Percentiles rank a stretch among this genome's conserved stretches.
These are phyloP conservation scores for Pichia cephalocereana DNA, from an alignment of 805 yeast species.

Conservation along the genomic window DNA sequence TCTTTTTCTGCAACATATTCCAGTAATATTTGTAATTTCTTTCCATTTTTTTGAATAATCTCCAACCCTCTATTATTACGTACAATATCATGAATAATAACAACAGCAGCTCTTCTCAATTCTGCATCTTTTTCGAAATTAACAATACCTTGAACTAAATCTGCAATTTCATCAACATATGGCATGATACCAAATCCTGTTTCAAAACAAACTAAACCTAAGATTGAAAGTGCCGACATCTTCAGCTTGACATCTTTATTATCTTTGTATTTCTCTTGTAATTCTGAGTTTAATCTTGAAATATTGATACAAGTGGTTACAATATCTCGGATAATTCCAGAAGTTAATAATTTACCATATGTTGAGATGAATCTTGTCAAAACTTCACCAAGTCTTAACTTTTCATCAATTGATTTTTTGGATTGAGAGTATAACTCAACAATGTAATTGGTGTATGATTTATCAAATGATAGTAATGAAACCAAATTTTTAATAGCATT, in stretches of 20 bases:
- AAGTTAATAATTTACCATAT: slow-evolving; percentile 37
- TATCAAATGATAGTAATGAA: slow-evolving; percentile 39
- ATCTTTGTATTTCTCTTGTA: not conserved
- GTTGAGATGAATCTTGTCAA: slow-evolving; percentile 47
- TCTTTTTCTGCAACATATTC: slow-evolving; percentile 40
- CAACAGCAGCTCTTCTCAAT: slow-evolving; percentile 68
- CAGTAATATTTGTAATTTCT: slow-evolving; percentile 33
- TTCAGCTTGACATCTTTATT: slow-evolving; percentile 50
- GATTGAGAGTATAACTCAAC: slow-evolving; percentile 9
- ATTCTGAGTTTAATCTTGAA: not conserved
- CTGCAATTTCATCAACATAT: slow-evolving; percentile 50
- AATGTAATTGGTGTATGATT: slow-evolving; percentile 6
- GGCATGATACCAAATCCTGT: slow-evolving; percentile 37
- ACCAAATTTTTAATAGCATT: slow-evolving; percentile 77
- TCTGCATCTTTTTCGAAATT: slow-evolving; percentile 42
- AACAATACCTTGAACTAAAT: slow-evolving; percentile 70
- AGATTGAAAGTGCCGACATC: slow-evolving; percentile 78
- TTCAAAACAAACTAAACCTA: slow-evolving; percentile 58
- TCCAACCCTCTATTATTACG: slow-evolving; percentile 33
- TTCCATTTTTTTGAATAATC: slow-evolving; percentile 41
- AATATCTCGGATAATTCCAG: slow-evolving; percentile 33
- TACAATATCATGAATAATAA: slow-evolving; percentile 53
- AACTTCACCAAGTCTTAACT: slow-evolving; percentile 80
- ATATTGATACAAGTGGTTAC: slow-evolving; percentile 32
- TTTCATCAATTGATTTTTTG: slow-evolving; percentile 41